phyloP scores from a whole-genome alignment of 2,329 filamentous ascomycete species.

The Ambrosiella cleistominuta region DNA sequence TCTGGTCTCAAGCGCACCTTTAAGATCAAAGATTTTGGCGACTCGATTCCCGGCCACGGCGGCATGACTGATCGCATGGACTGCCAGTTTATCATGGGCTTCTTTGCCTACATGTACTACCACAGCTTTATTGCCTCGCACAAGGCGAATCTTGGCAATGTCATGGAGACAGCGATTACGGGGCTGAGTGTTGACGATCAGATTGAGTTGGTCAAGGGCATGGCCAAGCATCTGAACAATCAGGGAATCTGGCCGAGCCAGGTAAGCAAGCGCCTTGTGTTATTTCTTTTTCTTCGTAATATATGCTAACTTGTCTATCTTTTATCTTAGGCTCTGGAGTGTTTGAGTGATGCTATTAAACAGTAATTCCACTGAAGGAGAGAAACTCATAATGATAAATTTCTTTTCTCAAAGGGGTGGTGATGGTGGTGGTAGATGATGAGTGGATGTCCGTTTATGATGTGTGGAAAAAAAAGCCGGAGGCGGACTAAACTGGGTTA shows the following conservation, averaged over 20 bases:
- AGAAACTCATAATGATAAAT: background rate
- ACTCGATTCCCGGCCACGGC: conserved; percentile 92
- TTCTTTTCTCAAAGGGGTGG: no score
- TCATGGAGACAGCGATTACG: conserved; percentile 82
- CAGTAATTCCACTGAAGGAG: background rate
- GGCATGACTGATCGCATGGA: conserved; percentile 99
- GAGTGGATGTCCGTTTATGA: no score
- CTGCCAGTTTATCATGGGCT: conserved; percentile 99
- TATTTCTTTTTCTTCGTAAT: background rate
- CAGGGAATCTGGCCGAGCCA: conserved; percentile 33
- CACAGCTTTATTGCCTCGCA: conserved; percentile 89
- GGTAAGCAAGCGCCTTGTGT: conserved; percentile 18
- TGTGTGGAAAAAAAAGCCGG: no score
- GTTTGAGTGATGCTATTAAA: conserved; percentile 2
- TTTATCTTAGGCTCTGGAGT: conserved; percentile 5
- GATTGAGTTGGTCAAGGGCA: conserved; percentile 55
- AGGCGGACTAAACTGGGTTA: no score
- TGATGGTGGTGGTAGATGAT: no score
- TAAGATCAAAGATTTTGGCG: conserved; percentile 99
- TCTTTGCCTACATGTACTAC: conserved; percentile 97
- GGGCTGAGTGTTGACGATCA: conserved; percentile 80
- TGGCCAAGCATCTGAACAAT: conserved; percentile 46
- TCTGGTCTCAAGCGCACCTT: conserved; percentile 96
- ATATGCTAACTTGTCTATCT: background rate
- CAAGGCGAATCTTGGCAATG: conserved; percentile 66